A percentile compares a stretch with the other conserved stretches of the same genome.
Conservation (phyloP, 2,329 filamentous ascomycete genomes). For the Phoma sp. region DNA sequence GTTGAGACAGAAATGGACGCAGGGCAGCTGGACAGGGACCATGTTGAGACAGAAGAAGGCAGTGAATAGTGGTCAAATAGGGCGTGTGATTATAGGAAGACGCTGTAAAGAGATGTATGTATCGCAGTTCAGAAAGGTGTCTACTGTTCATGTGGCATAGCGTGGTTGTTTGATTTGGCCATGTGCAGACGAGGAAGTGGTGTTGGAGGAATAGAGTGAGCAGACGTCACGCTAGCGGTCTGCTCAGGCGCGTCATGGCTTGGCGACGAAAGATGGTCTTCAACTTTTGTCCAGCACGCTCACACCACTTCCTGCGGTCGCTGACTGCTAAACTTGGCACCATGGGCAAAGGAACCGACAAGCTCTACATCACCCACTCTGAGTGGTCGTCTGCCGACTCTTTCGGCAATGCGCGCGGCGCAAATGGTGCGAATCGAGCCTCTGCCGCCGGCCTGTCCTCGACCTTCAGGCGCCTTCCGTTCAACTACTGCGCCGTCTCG, state of each 20-base stretch:
- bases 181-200: background rate
- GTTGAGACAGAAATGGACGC: background rate
- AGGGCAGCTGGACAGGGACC: background rate
- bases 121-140: background rate
- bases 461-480: constrained; percentile 87
- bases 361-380: constrained; percentile 82
- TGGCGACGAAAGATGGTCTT: constrained; percentile 4
- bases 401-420: constrained; percentile 80
- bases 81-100: no score
- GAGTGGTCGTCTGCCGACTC: constrained; percentile 95
- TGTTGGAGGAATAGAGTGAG: background rate
- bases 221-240: background rate
- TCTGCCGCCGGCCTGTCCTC: constrained; percentile 59
- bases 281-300: constrained; percentile 13
- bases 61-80: background rate
- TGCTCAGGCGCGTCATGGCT: constrained; percentile 20
- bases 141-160: no score
- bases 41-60: background rate
- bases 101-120: background rate
- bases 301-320: background rate
- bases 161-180: no score
- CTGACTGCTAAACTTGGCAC: constrained; percentile 5
- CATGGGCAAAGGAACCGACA: constrained; percentile 53
- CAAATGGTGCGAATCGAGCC: constrained; percentile 65
- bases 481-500: constrained; percentile 97